Evolutionary conservation across 129 eudicot genomes (phyloP), one percentile per base, ranked within the genome.

Genomic region (Chrysanthemum makinoi): DNA sequence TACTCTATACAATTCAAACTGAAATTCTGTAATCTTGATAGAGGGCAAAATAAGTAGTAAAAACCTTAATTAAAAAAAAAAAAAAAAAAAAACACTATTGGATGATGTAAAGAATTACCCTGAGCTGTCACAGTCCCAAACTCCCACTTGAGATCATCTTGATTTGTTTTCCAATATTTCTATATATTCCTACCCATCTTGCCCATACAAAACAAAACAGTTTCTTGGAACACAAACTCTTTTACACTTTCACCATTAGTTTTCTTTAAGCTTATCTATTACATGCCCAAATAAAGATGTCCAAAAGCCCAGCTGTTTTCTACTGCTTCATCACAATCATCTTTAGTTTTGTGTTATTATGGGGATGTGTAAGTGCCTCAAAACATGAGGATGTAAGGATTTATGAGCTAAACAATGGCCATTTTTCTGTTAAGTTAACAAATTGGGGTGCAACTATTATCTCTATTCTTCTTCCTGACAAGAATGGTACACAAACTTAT

Each of bases 381-480:
- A 66, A 56, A 72, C 39, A 70, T 63, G 77, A 57, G 11, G 79
- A 70, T 35, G 33, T 79, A 14, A 79, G 82, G 66, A 66, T 83
- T n/a, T 88, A 83, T 77, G 91, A 88, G 72, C 80, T 88, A 43
- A 87, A 87, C 77, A 87, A 77, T 54, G 89, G 85, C 35, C 69
- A 90, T 69, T 84, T 90, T 70, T 83, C 83, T 50, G 70, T 77
- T 10, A 87, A 85, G 66, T 80, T 85, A 52, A 85, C 91, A 13
- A 81, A 80, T 28, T 90, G 83, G 82, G 96, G 96, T 28, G 96
- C 96, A 8, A 77, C 91, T 47, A 77, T 90, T 56, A 71, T 87
- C 66, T 87, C 96, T 49, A 64, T 90, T 66, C 16, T 84, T 77
- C 87, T 90, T 70, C 96, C 96, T 12, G 96, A 90, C 67, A 87